Conservation (phyloP, 2,329 filamentous ascomycete species). For the Alternaria consortialis region DNA sequence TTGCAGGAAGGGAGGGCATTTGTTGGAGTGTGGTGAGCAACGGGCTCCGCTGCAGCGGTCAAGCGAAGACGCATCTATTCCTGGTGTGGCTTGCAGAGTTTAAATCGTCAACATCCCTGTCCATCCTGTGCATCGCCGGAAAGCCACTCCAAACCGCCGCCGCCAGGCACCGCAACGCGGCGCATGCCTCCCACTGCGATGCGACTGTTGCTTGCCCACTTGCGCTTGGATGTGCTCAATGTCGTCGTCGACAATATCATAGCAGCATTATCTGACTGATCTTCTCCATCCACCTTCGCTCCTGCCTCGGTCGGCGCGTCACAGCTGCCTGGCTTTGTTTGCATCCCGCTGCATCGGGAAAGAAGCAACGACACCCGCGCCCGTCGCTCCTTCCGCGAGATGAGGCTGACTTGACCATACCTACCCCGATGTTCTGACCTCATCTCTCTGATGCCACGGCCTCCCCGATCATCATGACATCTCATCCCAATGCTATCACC, state of each 20-base stretch:
- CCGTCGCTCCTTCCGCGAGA: conserved; percentile 16
- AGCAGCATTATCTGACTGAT: conserved; percentile 12
- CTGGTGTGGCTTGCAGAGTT: conserved; percentile 53
- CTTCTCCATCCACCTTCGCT: conserved; percentile 26
- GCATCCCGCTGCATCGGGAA: conserved; percentile 24
- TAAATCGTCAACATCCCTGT: conserved; percentile 45
- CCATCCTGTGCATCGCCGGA: conserved; percentile 35
- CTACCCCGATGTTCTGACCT: neutral
- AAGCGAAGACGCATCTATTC: conserved; percentile 48
- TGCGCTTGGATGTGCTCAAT: conserved; percentile 23
- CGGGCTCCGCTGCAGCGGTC: conserved; percentile 23
- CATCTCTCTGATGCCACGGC: neutral
- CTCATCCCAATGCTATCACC: neutral
- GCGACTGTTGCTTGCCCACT: conserved; percentile 13
- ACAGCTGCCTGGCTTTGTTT: conserved; percentile 29
- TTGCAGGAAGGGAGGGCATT: conserved; percentile 36
- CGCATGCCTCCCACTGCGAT: conserved; percentile 4
- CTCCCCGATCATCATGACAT: neutral
- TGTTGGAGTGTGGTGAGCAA: conserved; percentile 47
- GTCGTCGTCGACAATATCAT: conserved; percentile 9
- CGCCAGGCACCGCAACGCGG: conserved; percentile 33
- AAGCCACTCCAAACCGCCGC: conserved; percentile 38
- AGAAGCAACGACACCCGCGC: conserved; percentile 23
- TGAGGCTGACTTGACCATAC: conserved; percentile 11
- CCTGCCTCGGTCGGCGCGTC: conserved; percentile 23